Evolutionary conservation across 2,329 filamentous ascomycete species (phyloP).

Genomic region (Colletotrichum sp.): DNA sequence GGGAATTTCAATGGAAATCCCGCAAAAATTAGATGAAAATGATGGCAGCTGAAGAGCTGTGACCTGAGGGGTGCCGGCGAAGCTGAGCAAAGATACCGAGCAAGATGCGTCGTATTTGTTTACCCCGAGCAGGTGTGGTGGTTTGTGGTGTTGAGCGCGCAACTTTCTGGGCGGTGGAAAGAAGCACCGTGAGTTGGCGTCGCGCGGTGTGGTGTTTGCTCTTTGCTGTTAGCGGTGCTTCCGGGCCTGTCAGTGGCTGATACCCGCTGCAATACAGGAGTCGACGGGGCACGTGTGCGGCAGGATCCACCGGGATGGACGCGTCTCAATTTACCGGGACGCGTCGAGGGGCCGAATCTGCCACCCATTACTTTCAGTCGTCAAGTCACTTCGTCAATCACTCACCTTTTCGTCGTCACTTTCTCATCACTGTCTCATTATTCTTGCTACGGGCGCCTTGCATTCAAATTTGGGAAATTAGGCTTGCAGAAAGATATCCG

Average conservation of each 20-base stretch:
- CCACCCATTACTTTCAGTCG: background rate
- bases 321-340: slow-evolving; percentile 22
- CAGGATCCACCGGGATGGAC: background rate
- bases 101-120: background rate
- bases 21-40: background rate
- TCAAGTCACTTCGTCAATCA: background rate
- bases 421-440: background rate
- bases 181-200: background rate
- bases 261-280: background rate
- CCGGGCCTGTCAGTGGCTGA: slow-evolving; percentile 6
- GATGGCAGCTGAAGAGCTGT: background rate
- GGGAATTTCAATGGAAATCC: background rate
- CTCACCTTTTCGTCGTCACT: background rate
- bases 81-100: background rate
- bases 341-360: slow-evolving; percentile 24
- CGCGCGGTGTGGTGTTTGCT: background rate
- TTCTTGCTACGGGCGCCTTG: background rate
- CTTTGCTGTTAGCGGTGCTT: background rate
- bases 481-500: background rate
- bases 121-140: background rate
- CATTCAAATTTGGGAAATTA: background rate
- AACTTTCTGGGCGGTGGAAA: slow-evolving; percentile 10
- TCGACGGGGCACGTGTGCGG: background rate
- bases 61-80: background rate
- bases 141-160: background rate